Evolutionary conservation across 179 eudicot species (phyloP), one percentile per base, ranked within the genome.

Genomic region (Vitellaria paradoxa): DNA sequence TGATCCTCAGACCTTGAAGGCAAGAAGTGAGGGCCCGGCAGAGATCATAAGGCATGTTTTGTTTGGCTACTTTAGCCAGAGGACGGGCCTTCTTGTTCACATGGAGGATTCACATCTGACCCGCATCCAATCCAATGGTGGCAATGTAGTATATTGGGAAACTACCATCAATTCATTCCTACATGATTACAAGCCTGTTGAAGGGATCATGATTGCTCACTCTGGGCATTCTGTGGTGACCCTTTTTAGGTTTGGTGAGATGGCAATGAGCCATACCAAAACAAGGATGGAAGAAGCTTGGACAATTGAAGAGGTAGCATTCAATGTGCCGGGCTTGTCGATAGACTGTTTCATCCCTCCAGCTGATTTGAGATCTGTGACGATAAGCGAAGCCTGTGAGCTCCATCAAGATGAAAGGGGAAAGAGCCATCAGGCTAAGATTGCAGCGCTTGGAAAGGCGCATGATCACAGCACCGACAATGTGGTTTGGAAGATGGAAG

Each of bases 251-350:
- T 94, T 94, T 20, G 98, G 97, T 5, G 98, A 94, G 80, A 88
- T 87, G 68, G 96, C 98, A 17, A 94, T 92, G 98, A 94, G 98
- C 82, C 98, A 94, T 82, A 91, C 97, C n/a, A 94, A 90, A 81
- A 94, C 98, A 0, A 86, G 96, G 76, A 94, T 94, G 98, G 97
- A 94, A 83, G 98, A 94, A 83, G 93, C 92, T 50, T 94, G 98
- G 98, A 91, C 97, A 3, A 94, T 94, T 30, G 97, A 92, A 80
- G 98, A 94, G 81, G 98, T 94, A 21, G 98, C 97, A 3, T 94
- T 94, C 72, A 94, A 94, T 60, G 89, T 94, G 65, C 98, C 97
- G 0, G 98, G 98, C 9, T 74, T 94, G 73, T 94, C 97, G 9
- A 8, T 88, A 10, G 98, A 94, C 82, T 94, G 98, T 78, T 94